phyloP scores from a whole-genome alignment of 1,139 yeast species.

The Nakaseomyces uthaithaninus region DNA sequence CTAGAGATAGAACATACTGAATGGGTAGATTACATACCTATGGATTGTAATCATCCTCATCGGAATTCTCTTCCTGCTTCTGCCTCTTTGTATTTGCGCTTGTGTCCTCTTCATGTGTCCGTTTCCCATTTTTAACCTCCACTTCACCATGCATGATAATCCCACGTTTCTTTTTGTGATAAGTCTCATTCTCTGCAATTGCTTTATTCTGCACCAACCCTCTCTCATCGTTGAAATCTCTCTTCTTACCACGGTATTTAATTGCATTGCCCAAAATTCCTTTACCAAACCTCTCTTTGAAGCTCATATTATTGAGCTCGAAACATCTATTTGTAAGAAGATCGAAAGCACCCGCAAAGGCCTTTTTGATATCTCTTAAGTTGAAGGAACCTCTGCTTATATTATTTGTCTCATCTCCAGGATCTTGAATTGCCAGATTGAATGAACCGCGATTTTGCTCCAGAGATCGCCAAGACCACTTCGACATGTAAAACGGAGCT shows the following conservation, averaged over 20 bases:
- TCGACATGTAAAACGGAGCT: conserved; percentile 49
- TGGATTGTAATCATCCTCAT: conserved; percentile 15
- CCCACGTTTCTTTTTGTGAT: conserved; percentile 27
- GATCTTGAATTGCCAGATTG: conserved; percentile 79
- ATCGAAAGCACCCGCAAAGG: conserved; percentile 89
- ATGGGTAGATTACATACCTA: conserved; percentile 23
- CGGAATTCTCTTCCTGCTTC: conserved; percentile 14
- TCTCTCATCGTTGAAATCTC: conserved; percentile 78
- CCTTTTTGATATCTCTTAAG: conserved; percentile 68
- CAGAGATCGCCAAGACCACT: conserved; percentile 47
- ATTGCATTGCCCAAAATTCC: conserved; percentile 78
- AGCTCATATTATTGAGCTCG: conserved; percentile 46
- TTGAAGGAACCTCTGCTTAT: conserved; percentile 83
- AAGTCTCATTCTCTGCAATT: conserved; percentile 31
- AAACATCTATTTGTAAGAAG: conserved; percentile 66
- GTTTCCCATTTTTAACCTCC: conserved; percentile 4
- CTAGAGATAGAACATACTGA: too few relatives aligned
- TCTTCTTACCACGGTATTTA: conserved; percentile 61
- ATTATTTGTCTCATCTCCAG: conserved; percentile 74
- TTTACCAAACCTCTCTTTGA: conserved; percentile 60
- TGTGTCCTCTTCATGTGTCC: conserved; percentile 19
- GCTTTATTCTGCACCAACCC: conserved; percentile 57
- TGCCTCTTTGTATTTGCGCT: conserved; percentile 6
- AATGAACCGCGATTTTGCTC: conserved; percentile 35
- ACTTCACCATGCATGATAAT: conserved; percentile 21